Evolutionary conservation across 192 early-diverging fungal species (phyloP).

Genomic region (Coemansia sp.): DNA sequence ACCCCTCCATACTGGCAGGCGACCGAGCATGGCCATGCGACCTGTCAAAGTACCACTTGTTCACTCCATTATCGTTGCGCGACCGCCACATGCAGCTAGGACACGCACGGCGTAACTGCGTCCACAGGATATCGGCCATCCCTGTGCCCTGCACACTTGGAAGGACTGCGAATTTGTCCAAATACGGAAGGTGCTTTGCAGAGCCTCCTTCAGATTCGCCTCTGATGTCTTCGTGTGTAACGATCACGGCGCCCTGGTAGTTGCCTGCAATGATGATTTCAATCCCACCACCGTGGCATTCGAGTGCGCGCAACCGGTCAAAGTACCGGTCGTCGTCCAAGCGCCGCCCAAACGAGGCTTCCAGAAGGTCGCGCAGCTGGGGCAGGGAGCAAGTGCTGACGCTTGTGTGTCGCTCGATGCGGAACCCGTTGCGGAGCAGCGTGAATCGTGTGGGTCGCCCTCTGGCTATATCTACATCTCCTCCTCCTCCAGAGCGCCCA

Average conservation of each 20-base stretch:
- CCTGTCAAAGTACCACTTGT: constrained; percentile 98
- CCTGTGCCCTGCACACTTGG: constrained; percentile 89
- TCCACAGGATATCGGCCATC: constrained; percentile 94
- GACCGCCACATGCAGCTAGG: constrained; percentile 79
- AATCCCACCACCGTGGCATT: constrained; percentile 51
- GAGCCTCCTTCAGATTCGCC: neutral
- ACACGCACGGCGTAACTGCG: constrained; percentile 67
- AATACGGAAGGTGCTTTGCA: constrained; percentile 54
- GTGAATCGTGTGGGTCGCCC: constrained; percentile 58
- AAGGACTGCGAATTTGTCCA: constrained; percentile 92
- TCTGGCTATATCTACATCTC: neutral
- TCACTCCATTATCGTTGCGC: constrained; percentile 82
- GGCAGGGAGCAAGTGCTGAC: constrained; percentile 52
- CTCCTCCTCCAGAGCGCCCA: neutral
- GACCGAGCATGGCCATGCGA: constrained; percentile 72
- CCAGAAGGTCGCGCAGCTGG: constrained; percentile 63
- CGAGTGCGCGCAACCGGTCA: constrained; percentile 57
- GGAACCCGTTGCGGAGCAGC: constrained; percentile 75
- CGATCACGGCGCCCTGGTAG: constrained; percentile 87
- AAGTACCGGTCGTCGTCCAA: constrained; percentile 61
- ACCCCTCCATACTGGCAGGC: constrained; percentile 19
- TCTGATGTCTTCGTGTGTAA: constrained; percentile 65
- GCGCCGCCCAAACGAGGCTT: constrained; percentile 71
- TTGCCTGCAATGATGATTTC: constrained; percentile 82
- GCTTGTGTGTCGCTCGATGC: constrained; percentile 59